Percentiles rank a stretch among this genome's conserved stretches.
Conservation (phyloP, 2,329 filamentous ascomycete genomes). For the Trichothecium sympodiale region DNA sequence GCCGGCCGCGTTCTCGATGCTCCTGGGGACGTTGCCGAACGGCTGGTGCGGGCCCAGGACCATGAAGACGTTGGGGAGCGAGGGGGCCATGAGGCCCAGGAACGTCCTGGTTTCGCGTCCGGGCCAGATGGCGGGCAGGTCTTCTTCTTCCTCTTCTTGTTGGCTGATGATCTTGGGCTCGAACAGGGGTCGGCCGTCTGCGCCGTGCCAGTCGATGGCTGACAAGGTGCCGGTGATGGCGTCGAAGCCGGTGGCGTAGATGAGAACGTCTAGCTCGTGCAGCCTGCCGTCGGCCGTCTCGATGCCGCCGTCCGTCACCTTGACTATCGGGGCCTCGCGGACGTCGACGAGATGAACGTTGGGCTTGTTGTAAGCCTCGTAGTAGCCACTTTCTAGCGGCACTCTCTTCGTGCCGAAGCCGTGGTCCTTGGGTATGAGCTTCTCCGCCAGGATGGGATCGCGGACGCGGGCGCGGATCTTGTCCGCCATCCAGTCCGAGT, state of each 20-base stretch:
- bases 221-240: slow-evolving; percentile 9
- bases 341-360: slow-evolving; percentile 36
- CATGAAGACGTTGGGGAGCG: slow-evolving; percentile 38
- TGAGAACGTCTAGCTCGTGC: slow-evolving; percentile 22
- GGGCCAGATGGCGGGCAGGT: slow-evolving; percentile 23
- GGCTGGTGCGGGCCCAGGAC: slow-evolving; percentile 30
- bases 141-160: background rate
- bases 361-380: slow-evolving; percentile 34
- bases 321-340: slow-evolving; percentile 26
- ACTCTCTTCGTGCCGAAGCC: slow-evolving; percentile 17
- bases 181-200: slow-evolving; percentile 9
- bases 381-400: slow-evolving; percentile 35
- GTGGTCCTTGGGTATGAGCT: slow-evolving; percentile 19
- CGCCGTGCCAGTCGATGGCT: slow-evolving; percentile 16
- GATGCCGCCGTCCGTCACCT: slow-evolving; percentile 24
- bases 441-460: slow-evolving; percentile 22
- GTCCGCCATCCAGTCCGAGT: slow-evolving; percentile 16
- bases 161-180: background rate
- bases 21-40: slow-evolving; percentile 30
- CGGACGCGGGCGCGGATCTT: slow-evolving; percentile 23
- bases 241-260: slow-evolving; percentile 32
- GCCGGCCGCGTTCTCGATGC: slow-evolving; percentile 28
- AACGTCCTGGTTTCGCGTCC: slow-evolving; percentile 23
- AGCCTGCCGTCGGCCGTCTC: slow-evolving; percentile 18
- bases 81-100: slow-evolving; percentile 27